phyloP scores from a whole-genome alignment of 768 basidiomycete genomes.

The Brasilioporus rufonigricans region DNA sequence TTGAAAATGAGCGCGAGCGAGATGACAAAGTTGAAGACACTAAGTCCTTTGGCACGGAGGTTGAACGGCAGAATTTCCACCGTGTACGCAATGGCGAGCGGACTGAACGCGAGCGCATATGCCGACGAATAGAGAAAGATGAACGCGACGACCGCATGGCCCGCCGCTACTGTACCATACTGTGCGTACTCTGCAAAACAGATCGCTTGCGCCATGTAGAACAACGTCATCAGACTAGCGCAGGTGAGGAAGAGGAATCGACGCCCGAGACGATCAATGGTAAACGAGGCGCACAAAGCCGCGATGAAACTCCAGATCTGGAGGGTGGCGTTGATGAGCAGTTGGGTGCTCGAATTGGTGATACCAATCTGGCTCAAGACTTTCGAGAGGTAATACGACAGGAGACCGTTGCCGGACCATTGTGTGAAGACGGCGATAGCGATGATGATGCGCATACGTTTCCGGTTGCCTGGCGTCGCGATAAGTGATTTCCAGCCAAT shows the following conservation, averaged over 20 bases:
- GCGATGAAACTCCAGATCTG: conserved; percentile 78
- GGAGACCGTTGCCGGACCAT: conserved; percentile 84
- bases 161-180: conserved; percentile 40
- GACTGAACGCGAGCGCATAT: conserved; percentile 83
- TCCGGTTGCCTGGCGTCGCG: conserved; percentile 65
- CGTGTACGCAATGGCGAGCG: conserved; percentile 83
- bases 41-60: conserved; percentile 85
- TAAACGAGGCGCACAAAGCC: conserved; percentile 54
- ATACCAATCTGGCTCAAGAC: conserved; percentile 71
- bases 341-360: conserved; percentile 56
- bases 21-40: conserved; percentile 74
- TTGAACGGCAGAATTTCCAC: conserved; percentile 84
- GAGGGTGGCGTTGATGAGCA: conserved; percentile 83
- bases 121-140: conserved; percentile 81
- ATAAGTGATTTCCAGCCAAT: conserved; percentile 72
- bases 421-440: conserved; percentile 82
- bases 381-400: conserved; percentile 77
- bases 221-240: conserved; percentile 55
- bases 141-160: conserved; percentile 75
- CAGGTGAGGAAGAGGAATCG: conserved; percentile 69
- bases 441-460: conserved; percentile 73
- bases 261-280: conserved; percentile 67
- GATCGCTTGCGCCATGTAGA: conserved; percentile 67
- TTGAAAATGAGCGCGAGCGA: conserved; percentile 84
- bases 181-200: conserved; percentile 58